Percentiles rank a stretch among this genome's conserved stretches.
phyloP scores from a whole-genome alignment of 2,329 filamentous ascomycete genomes.

The Rhynchosporium agropyri region DNA sequence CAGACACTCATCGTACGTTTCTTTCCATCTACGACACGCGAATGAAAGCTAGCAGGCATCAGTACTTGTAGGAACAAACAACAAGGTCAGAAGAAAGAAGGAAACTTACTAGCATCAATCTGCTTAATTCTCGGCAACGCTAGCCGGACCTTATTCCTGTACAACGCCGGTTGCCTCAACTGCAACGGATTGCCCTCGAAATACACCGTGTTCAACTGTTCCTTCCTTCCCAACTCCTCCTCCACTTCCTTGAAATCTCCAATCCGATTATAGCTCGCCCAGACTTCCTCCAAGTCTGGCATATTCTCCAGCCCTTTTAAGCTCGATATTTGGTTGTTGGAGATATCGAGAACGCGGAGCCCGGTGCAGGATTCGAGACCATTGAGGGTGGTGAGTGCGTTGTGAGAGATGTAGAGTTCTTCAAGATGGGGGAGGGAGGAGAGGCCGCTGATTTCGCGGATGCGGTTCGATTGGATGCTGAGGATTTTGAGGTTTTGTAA shows the following conservation, averaged over 20 bases:
- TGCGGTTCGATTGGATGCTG: constrained; percentile 93
- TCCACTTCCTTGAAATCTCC: constrained; percentile 82
- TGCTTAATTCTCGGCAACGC: constrained; percentile 86
- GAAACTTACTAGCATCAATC: constrained; percentile 91
- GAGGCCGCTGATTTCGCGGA: constrained; percentile 76
- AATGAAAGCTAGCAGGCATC: constrained; percentile 37
- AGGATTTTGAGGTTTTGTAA: constrained; percentile 83
- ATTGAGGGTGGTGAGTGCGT: constrained; percentile 76
- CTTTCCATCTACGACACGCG: constrained; percentile 37
- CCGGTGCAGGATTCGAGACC: constrained; percentile 67
- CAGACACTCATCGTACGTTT: neutral
- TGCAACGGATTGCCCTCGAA: constrained; percentile 96
- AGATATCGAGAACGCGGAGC: constrained; percentile 82
- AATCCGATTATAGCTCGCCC: constrained; percentile 89
- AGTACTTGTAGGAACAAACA: constrained; percentile 7
- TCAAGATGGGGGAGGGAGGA: constrained; percentile 75
- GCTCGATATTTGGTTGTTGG: constrained; percentile 79
- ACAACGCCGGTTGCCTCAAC: constrained; percentile 74
- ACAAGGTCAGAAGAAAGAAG: neutral
- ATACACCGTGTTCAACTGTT: constrained; percentile 84
- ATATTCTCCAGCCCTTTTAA: constrained; percentile 73
- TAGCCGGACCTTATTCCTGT: constrained; percentile 90
- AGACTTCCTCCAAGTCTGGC: constrained; percentile 80
- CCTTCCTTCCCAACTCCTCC: constrained; percentile 74
- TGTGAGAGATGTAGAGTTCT: constrained; percentile 95